Evolutionary conservation across 1,284 basidiomycete genomes (phyloP), one percentile per base, ranked within the genome.

Genomic region (Anthracocystis walkeri): DNA sequence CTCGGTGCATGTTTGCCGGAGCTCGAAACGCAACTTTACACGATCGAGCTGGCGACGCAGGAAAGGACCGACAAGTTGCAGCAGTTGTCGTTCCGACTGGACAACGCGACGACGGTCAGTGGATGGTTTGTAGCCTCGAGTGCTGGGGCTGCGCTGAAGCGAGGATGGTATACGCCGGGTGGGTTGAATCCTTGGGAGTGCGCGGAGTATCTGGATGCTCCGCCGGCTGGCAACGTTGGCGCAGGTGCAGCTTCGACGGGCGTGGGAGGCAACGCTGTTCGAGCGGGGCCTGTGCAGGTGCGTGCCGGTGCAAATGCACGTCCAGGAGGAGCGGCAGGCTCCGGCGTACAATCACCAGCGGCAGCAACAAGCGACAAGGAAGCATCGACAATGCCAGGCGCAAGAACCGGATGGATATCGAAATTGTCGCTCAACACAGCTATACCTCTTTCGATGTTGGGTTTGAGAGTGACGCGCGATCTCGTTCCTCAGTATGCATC

Each of bases 181-280:
- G 65, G 58, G 23, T n/a, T 62, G 55, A 66, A 65, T 49, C 65
- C 74, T 14, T 76, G 69, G 74, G 69, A 76, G 20, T 73, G 74
- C 31, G 65, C 65, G 12, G 74, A 76, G 58, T 76, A 76, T 44
- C 50, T 76, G 21, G 69, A 72, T 25, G 57, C 45, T 23, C 51
- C 58, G 3, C 52, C 58, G 35, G 21, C 54, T 10, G 55, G 35
- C 8, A 27, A 45, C 11, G 31, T 38, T 14, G 33, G 25, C 2
- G 0, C 46, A 7, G 46, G 46, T 31, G 16, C 27, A 31, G 7
- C 25, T 31, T 16, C 46, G 27, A n/a, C 49, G 12, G 64, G 52
- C n/a, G 41, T 8, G 11, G 33, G n/a, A 7, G 59, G 44, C 27
- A 35, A 59, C 40, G 23, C 40, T 12, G 55, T 57, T 20, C 44